These are phyloP conservation scores for Schoenoplectus tabernaemontani DNA, from an alignment of 202 grass and related monocot genomes.

Conservation along the genomic window DNA sequence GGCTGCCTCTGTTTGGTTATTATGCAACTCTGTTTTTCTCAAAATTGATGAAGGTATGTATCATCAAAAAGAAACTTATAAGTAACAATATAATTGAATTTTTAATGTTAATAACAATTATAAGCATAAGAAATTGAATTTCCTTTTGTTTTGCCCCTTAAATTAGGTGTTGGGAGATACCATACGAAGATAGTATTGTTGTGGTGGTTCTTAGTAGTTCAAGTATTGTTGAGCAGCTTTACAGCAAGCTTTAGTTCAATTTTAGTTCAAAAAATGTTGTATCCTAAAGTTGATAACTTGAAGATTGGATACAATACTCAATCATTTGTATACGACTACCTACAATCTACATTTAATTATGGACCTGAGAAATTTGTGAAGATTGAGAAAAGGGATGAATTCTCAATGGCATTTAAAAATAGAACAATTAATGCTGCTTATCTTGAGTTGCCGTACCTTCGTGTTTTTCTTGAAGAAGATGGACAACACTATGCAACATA, in stretches of 20 bases:
- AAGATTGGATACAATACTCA: neutral
- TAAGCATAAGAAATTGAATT: neutral
- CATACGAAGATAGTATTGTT: conserved; percentile 6
- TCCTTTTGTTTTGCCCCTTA: neutral
- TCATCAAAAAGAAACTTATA: too few relatives aligned
- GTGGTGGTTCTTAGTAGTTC: neutral
- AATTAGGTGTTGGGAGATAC: neutral
- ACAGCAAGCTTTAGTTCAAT: conserved; percentile 19
- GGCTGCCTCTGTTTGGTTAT: neutral
- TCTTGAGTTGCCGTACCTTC: conserved; percentile 8
- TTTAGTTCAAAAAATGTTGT: neutral
- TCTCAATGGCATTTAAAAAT: neutral
- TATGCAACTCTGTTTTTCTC: conserved; percentile 7
- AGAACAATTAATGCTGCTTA: neutral
- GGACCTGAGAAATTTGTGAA: neutral
- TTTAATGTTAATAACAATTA: neutral
- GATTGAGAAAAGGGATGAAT: neutral
- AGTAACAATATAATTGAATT: neutral
- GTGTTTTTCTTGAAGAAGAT: neutral
- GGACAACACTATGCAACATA: neutral
- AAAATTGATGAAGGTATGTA: conserved; percentile 3
- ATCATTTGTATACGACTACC: conserved; percentile 4
- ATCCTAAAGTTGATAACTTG: neutral
- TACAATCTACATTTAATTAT: neutral
- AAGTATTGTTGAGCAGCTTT: conserved; percentile 6